Conservation (phyloP, 345 rosid species). For the Nephelium lappaceum region DNA sequence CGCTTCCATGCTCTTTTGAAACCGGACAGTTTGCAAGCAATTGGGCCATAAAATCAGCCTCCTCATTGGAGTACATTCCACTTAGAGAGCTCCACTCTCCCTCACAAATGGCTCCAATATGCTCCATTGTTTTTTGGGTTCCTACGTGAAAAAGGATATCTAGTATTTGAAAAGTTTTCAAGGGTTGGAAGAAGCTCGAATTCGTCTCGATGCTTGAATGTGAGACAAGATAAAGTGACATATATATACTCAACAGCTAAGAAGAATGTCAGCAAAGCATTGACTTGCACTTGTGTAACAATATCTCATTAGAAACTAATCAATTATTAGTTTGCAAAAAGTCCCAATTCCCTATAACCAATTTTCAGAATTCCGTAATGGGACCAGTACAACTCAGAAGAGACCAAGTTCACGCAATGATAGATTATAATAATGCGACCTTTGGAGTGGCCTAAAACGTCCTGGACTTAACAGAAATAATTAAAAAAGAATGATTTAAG, state of each 20-base stretch:
- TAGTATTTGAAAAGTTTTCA: background rate
- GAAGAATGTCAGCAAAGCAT: slow-evolving; percentile 32
- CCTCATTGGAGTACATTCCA: slow-evolving; percentile 60
- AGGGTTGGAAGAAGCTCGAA: background rate
- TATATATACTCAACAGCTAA: slow-evolving; percentile 29
- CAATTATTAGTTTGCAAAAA: slow-evolving; percentile 29
- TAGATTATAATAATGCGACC: slow-evolving; percentile 21
- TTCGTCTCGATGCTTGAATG: slow-evolving; percentile 22
- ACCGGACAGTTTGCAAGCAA: slow-evolving; percentile 46
- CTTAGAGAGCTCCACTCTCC: slow-evolving; percentile 63
- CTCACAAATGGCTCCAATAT: slow-evolving; percentile 41
- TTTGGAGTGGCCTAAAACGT: slow-evolving; percentile 16
- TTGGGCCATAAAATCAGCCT: slow-evolving; percentile 73
- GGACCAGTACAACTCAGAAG: slow-evolving; percentile 45
- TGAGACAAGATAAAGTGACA: slow-evolving; percentile 17
- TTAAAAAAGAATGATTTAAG: no score
- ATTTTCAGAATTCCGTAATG: slow-evolving; percentile 22
- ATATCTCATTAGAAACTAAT: slow-evolving; percentile 28
- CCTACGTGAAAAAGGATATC: background rate
- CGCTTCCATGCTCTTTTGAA: slow-evolving; percentile 17
- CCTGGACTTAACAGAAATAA: slow-evolving; percentile 13
- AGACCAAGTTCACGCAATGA: slow-evolving; percentile 18
- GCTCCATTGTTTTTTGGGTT: slow-evolving; percentile 38
- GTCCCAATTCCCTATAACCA: slow-evolving; percentile 26
- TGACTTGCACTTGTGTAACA: slow-evolving; percentile 20